A percentile compares a stretch with the other conserved stretches of the same genome.
phyloP scores from a whole-genome alignment of 2,329 filamentous ascomycete genomes.

The Exophiala sp. region DNA sequence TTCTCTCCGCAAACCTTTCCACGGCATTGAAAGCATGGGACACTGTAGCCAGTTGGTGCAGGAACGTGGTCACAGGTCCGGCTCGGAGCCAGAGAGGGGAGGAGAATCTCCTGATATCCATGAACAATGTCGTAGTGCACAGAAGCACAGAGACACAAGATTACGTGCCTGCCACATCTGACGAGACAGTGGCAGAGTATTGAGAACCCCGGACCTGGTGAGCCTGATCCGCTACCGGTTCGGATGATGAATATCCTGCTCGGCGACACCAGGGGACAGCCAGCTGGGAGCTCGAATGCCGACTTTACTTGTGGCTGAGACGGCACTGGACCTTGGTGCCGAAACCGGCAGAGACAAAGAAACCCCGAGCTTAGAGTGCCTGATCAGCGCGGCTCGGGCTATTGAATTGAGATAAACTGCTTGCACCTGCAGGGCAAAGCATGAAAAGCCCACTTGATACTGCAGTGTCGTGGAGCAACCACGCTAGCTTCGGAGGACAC shows the following conservation, averaged over 20 bases:
- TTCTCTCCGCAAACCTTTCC: too few species aligned
- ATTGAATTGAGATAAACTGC: background rate
- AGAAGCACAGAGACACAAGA: background rate
- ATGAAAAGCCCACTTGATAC: background rate
- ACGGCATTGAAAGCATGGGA: too few species aligned
- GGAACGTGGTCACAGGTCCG: background rate
- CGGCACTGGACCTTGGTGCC: background rate
- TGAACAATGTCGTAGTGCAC: background rate
- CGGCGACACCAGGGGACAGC: background rate
- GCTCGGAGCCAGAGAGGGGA: background rate
- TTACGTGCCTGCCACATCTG: background rate
- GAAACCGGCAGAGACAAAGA: background rate
- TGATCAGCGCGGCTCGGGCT: background rate
- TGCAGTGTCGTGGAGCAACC: background rate
- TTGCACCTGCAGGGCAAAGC: background rate
- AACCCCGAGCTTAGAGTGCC: background rate
- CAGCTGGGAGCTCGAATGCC: background rate
- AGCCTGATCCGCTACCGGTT: conserved; percentile 4
- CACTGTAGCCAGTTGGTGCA: background rate
- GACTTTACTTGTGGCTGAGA: background rate
- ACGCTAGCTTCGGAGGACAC: background rate
- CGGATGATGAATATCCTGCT: background rate
- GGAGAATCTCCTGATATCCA: background rate
- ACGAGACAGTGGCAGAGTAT: background rate
- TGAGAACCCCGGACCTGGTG: conserved; percentile 1